Evolutionary conservation across 1,284 basidiomycete species (phyloP).

Genomic region (Ganoderma sinense): DNA sequence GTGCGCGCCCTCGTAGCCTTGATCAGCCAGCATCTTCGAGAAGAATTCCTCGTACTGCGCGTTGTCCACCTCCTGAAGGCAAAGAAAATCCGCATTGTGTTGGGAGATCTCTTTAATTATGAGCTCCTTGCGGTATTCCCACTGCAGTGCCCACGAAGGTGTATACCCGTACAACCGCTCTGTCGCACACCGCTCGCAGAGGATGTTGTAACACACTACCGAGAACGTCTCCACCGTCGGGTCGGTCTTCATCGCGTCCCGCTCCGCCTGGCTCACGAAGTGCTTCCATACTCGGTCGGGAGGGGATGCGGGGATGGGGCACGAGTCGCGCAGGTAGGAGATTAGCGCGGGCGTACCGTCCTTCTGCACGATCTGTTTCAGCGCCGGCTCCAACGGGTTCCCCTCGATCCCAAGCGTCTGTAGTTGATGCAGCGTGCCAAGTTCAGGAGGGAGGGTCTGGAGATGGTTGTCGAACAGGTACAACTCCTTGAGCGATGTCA

Average conservation of each 20-base stretch:
- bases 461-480: slow-evolving; percentile 97
- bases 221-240: slow-evolving; percentile 78
- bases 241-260: slow-evolving; percentile 62
- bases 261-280: slow-evolving; percentile 75
- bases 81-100: slow-evolving; percentile 90
- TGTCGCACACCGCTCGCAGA: slow-evolving; percentile 93
- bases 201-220: slow-evolving; percentile 93
- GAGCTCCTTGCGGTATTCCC: slow-evolving; percentile 94
- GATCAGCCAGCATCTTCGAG: slow-evolving; percentile 75
- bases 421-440: slow-evolving; percentile 93
- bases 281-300: slow-evolving; percentile 87
- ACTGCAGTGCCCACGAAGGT: slow-evolving; percentile 93
- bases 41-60: slow-evolving; percentile 97
- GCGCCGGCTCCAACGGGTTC: slow-evolving; percentile 86
- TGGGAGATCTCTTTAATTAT: slow-evolving; percentile 89
- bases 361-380: slow-evolving; percentile 89
- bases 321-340: slow-evolving; percentile 87
- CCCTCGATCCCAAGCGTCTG: slow-evolving; percentile 96
- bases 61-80: slow-evolving; percentile 94
- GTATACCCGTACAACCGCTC: slow-evolving; percentile 96
- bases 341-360: slow-evolving; percentile 93
- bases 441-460: slow-evolving; percentile 83
- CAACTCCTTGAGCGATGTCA: slow-evolving; percentile 90
- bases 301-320: slow-evolving; percentile 84
- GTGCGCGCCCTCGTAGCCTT: slow-evolving; percentile 92